These are phyloP conservation scores for Delphinella strobiligena DNA, from an alignment of 2,329 filamentous ascomycete species.

Conservation along the genomic window DNA sequence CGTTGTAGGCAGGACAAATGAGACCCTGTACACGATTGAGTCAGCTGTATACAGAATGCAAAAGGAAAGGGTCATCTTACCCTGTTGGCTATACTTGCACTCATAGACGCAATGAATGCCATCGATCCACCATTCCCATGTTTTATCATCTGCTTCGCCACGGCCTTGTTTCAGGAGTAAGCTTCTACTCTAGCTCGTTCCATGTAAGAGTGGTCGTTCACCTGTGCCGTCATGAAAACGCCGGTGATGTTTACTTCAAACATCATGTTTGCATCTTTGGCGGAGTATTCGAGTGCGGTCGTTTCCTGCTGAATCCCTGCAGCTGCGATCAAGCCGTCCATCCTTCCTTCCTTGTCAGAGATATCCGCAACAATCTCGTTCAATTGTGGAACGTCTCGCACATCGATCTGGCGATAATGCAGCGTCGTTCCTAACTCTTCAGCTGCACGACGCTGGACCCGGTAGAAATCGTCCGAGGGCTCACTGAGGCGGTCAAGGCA, in stretches of 20 bases:
- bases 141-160: conserved; percentile 51
- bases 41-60: not conserved
- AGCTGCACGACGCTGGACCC: conserved; percentile 50
- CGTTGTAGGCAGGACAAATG: conserved; percentile 60
- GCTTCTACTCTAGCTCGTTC: too few species aligned
- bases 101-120: conserved; percentile 52
- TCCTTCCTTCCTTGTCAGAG: conserved; percentile 53
- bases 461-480: conserved; percentile 51
- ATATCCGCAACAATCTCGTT: conserved; percentile 58
- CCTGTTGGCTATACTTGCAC: conserved; percentile 47
- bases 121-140: conserved; percentile 49
- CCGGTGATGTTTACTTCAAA: conserved; percentile 51
- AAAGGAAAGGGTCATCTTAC: conserved; percentile 34
- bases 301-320: conserved; percentile 76
- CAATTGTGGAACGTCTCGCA: conserved; percentile 57
- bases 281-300: conserved; percentile 64
- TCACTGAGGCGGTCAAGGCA: conserved; percentile 50
- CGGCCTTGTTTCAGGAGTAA: too few species aligned
- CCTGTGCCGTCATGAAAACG: conserved; percentile 51
- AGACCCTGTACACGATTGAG: conserved; percentile 40
- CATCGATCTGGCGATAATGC: conserved; percentile 68
- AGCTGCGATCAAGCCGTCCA: conserved; percentile 69
- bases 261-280: conserved; percentile 50
- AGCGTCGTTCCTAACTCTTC: conserved; percentile 53
- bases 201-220: too few species aligned